Evolutionary conservation across 768 basidiomycete genomes (phyloP).

Genomic region (Russula emetica): DNA sequence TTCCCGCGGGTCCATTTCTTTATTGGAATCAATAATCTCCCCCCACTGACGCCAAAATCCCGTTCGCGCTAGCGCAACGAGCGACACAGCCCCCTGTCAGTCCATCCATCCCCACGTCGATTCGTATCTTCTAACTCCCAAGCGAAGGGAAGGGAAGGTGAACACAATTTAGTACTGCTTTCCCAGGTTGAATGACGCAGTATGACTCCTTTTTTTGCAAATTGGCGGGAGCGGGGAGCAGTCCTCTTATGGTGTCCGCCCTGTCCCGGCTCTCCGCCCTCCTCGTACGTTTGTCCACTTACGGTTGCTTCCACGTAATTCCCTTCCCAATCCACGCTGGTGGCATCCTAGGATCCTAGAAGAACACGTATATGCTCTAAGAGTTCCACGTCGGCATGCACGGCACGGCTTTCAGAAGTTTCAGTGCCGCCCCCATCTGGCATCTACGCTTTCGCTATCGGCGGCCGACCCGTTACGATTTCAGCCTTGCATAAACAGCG

Average conservation of each 20-base stretch:
- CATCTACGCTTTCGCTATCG: slow-evolving; percentile 1
- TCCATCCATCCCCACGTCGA: too few species aligned
- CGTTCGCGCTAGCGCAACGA: neutral
- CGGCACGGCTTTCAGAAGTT: neutral
- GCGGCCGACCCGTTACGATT: slow-evolving; percentile 12
- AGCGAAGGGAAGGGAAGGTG: neutral
- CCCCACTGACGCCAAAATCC: neutral
- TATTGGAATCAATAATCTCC: neutral
- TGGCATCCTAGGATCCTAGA: slow-evolving; percentile 16
- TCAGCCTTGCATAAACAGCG: neutral
- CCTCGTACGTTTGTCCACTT: neutral
- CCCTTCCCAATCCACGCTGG: neutral
- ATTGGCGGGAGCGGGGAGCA: neutral
- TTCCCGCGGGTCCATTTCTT: neutral
- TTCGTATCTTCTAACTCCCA: neutral
- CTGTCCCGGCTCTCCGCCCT: too few species aligned
- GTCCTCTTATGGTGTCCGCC: neutral
- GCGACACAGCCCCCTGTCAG: neutral
- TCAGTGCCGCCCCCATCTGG: neutral
- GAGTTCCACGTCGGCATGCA: neutral
- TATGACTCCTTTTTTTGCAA: slow-evolving; percentile 18
- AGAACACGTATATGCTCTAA: neutral
- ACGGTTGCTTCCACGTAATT: neutral
- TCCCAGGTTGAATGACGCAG: slow-evolving; percentile 8
- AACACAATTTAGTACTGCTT: neutral